Conservation (phyloP, 768 basidiomycete genomes). For the Asterophora parasitica region DNA sequence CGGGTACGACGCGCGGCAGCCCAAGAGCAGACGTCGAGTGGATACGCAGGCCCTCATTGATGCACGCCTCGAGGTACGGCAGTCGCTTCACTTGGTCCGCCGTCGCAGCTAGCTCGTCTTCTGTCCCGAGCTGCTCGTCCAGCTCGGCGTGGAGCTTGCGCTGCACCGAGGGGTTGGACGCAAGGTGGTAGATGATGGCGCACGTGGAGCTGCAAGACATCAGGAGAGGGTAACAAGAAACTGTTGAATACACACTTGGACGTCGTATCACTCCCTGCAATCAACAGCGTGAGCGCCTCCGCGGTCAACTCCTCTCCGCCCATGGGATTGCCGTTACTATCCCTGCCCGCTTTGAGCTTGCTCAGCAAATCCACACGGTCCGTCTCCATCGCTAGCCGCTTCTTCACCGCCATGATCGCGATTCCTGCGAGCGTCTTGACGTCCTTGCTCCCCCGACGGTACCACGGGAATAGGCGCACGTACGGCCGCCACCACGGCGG, state of each 20-base stretch:
- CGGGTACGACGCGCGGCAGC: slow-evolving; percentile 73
- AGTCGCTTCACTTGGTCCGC: slow-evolving; percentile 69
- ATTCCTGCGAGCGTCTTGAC: slow-evolving; percentile 75
- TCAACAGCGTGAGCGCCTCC: slow-evolving; percentile 80
- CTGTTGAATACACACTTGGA: slow-evolving; percentile 64
- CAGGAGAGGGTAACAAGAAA: too few relatives aligned
- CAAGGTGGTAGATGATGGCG: slow-evolving; percentile 83
- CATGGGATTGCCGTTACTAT: slow-evolving; percentile 78
- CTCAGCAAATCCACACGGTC: slow-evolving; percentile 80
- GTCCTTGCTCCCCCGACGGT: slow-evolving; percentile 56
- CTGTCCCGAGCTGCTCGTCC: slow-evolving; percentile 49
- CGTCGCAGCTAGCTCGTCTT: slow-evolving; percentile 57
- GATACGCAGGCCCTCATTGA: slow-evolving; percentile 80
- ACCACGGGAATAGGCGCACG: slow-evolving; percentile 71
- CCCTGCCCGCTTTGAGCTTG: slow-evolving; percentile 74
- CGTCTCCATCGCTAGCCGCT: slow-evolving; percentile 60
- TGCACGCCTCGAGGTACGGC: slow-evolving; percentile 80
- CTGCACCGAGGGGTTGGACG: slow-evolving; percentile 59
- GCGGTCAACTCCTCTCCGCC: slow-evolving; percentile 81
- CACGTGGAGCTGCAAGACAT: slow-evolving; percentile 65
- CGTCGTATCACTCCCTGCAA: slow-evolving; percentile 89
- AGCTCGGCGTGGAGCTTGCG: slow-evolving; percentile 74
- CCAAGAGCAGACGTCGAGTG: slow-evolving; percentile 85
- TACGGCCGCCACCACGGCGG: slow-evolving; percentile 68
- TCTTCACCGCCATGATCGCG: slow-evolving; percentile 74